Conservation (phyloP, 192 early-diverging fungal species). For the Umbelopsis ramanniana region DNA sequence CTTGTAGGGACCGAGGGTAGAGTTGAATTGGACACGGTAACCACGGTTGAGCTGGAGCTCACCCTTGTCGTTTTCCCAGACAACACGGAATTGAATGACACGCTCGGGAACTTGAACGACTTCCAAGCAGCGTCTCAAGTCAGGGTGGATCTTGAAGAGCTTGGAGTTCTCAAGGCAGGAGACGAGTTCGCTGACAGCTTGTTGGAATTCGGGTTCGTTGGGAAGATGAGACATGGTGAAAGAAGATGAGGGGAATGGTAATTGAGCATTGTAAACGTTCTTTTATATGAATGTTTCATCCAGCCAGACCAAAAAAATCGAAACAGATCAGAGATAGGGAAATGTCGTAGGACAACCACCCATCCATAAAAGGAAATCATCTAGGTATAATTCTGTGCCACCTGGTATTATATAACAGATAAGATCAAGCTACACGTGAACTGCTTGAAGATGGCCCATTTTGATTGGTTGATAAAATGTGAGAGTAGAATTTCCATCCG, state of each 20-base stretch:
- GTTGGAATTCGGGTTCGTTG: constrained; percentile 45
- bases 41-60: constrained; percentile 55
- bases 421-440: constrained; percentile 18
- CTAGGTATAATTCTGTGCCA: constrained; percentile 17
- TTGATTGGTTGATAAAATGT: constrained; percentile 16
- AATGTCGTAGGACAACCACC: constrained; percentile 13
- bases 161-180: constrained; percentile 48
- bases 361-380: constrained; percentile 16
- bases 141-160: constrained; percentile 49
- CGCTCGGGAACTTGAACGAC: constrained; percentile 56
- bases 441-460: neutral
- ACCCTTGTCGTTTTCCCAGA: constrained; percentile 57
- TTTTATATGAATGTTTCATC: constrained; percentile 1
- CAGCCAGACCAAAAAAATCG: neutral
- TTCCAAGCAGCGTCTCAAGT: constrained; percentile 51
- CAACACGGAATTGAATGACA: constrained; percentile 55
- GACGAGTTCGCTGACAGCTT: constrained; percentile 55
- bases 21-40: constrained; percentile 62
- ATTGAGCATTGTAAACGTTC: no score
- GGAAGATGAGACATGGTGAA: constrained; percentile 15
- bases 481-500: constrained; percentile 18
- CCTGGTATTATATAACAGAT: neutral
- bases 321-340: constrained; percentile 22
- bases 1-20: constrained; percentile 62
- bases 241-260: neutral